A percentile compares a stretch with the other conserved stretches of the same genome.
Conservation (phyloP, 108 stramenopile genomes). For the Bacterosira constricta region DNA sequence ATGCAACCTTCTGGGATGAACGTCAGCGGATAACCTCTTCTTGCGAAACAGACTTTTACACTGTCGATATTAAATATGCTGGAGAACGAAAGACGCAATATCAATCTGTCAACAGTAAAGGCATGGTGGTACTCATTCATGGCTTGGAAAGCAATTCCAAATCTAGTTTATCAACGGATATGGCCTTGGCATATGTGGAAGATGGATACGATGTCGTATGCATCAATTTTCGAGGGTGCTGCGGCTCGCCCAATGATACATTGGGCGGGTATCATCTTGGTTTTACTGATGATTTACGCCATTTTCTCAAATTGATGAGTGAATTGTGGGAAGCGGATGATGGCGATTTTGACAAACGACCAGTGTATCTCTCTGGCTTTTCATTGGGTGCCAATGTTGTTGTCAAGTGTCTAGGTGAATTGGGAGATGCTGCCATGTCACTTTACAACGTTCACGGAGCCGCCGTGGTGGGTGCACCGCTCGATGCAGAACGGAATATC, state of each 20-base stretch:
- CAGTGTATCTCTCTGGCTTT: conserved; percentile 85
- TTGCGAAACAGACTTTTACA: conserved; percentile 74
- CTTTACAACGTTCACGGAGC: conserved; percentile 77
- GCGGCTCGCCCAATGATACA: conserved; percentile 58
- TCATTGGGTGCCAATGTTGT: conserved; percentile 93
- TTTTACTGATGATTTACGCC: conserved; percentile 88
- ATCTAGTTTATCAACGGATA: conserved; percentile 55
- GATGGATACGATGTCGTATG: conserved; percentile 67
- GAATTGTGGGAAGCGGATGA: conserved; percentile 18
- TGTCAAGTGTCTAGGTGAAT: conserved; percentile 77
- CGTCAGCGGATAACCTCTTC: conserved; percentile 63
- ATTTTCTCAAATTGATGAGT: conserved; percentile 59
- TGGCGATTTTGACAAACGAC: conserved; percentile 42
- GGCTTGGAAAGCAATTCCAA: conserved; percentile 80
- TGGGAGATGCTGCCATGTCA: conserved; percentile 53
- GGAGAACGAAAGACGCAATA: conserved; percentile 7
- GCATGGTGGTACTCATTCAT: conserved; percentile 69
- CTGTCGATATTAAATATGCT: conserved; percentile 67
- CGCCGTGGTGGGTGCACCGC: conserved; percentile 84
- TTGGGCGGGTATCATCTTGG: conserved; percentile 86
- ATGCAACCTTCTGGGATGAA: conserved; percentile 54
- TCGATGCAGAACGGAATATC: conserved; percentile 60
- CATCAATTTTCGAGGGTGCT: conserved; percentile 91
- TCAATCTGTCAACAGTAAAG: conserved; percentile 38
- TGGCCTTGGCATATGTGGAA: conserved; percentile 58